Conservation (phyloP, 345 rosid species). For the Aurinia saxatilis region DNA sequence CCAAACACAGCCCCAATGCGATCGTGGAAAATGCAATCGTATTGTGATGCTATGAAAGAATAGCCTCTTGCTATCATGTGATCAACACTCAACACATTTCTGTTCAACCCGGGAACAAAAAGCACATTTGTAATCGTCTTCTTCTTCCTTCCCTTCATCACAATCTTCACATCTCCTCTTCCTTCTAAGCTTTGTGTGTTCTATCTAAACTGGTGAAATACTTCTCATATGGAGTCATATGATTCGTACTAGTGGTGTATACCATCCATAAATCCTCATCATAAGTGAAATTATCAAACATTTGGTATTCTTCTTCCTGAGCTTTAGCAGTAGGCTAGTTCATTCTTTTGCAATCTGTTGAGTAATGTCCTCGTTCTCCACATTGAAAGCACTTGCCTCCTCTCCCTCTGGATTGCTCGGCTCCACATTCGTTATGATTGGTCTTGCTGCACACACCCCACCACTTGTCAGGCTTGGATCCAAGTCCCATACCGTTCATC, state of each 20-base stretch:
- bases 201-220: slow-evolving; percentile 1
- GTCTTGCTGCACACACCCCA: no score
- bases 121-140: slow-evolving; percentile 20
- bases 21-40: no score
- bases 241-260: not conserved
- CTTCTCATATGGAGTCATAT: slow-evolving; percentile 20
- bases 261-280: slow-evolving; percentile 15
- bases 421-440: not conserved
- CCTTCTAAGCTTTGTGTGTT: not conserved
- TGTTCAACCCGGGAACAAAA: no score
- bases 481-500: no score
- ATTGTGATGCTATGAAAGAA: not conserved
- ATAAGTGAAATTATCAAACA: no score
- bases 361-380: not conserved
- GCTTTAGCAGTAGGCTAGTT: not conserved
- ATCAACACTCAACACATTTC: slow-evolving; percentile 20
- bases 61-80: slow-evolving; percentile 11
- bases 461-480: no score
- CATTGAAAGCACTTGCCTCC: not conserved
- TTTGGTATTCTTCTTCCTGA: not conserved
- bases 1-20: slow-evolving; percentile 1
- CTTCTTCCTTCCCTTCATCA: slow-evolving; percentile 21
- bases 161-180: not conserved
- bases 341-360: not conserved
- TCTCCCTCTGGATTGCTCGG: not conserved